Percentiles rank a stretch among this genome's conserved stretches.
Evolutionary conservation across 2,329 filamentous ascomycete genomes (phyloP).

Genomic region (Calonectria pseudoreteaudii): DNA sequence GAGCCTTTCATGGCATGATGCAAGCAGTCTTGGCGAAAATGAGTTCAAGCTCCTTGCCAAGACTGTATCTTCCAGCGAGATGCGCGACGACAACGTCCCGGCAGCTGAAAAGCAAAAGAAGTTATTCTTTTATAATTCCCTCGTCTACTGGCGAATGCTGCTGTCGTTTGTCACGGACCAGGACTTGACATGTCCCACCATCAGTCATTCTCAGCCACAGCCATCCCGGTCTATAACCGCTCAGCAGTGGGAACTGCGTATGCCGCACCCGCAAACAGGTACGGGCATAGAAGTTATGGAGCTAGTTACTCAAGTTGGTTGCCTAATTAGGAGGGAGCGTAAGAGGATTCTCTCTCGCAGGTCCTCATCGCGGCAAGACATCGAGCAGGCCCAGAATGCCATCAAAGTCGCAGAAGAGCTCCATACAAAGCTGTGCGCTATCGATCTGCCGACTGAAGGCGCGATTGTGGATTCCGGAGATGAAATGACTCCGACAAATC

Average conservation of each 20-base stretch:
- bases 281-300: constrained; percentile 39
- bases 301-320: constrained; percentile 41
- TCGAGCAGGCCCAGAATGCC: constrained; percentile 37
- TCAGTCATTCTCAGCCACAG: constrained; percentile 17
- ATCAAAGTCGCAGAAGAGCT: constrained; percentile 35
- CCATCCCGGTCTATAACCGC: constrained; percentile 24
- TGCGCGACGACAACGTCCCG: neutral
- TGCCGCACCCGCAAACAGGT: constrained; percentile 45
- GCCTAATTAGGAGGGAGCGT: constrained; percentile 37
- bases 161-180: constrained; percentile 41
- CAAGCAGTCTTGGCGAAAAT: constrained; percentile 60
- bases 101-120: constrained; percentile 37
- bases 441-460: constrained; percentile 32
- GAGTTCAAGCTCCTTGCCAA: constrained; percentile 36
- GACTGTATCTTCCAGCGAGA: constrained; percentile 25
- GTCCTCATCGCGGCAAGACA: constrained; percentile 40
- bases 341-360: constrained; percentile 37
- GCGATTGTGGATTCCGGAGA: constrained; percentile 41
- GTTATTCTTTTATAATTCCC: constrained; percentile 42
- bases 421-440: constrained; percentile 31
- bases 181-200: constrained; percentile 14
- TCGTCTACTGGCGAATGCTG: constrained; percentile 44
- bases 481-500: constrained; percentile 38
- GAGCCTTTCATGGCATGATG: constrained; percentile 70
- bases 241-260: constrained; percentile 30